Evolutionary conservation across 306 rosid species (phyloP), one percentile per base, ranked within the genome.

Genomic region (Prunus dulcis): DNA sequence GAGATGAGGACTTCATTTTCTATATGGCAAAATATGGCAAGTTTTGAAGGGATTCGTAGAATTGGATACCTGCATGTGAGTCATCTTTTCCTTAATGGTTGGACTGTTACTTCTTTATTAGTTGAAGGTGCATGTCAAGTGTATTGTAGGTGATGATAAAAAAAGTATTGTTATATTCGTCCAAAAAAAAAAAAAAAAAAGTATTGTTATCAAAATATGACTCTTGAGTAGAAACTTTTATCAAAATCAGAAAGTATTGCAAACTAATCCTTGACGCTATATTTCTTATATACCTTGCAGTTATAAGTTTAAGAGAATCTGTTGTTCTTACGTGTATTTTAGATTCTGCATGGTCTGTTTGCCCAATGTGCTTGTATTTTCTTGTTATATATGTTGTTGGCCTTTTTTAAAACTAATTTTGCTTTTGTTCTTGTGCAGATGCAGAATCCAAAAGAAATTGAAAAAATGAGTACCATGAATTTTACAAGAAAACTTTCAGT

Each of bases 401-500:
- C 14, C n/a, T 32, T 62, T 22, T 25, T 9, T 5, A 2, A 10
- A 10, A 13, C 3, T 30, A 64, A 64, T 15, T 15, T 14, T 65
- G 47, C 73, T 65, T 55, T 64, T 49, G 70, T 25, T 67, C 67
- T 63, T 52, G 58, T 86, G 88, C 67, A 96, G 99, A 89, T 96
- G 98, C 86, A 96, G 75, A 88, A 19, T 64, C n/a, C 98, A 38
- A 96, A 96, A 86, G 99, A 96, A 83, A 86, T 89, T 66, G 57
- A 91, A 70, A 91, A 23, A 83, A 91, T 3, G 99, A 92, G 83
- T 96, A 96, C 85, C 70, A 89, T 64, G 98, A 96, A 71, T 96
- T 96, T 80, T 96, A 96, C 83, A 92, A 92, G 87, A 92, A 92
- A 76, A 67, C 96, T 77, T 96, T 96, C 72, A 96, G 72, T 62